These are phyloP conservation scores for Podospora pseudocomata DNA, from an alignment of 495 filamentous ascomycete genomes.

Conservation along the genomic window DNA sequence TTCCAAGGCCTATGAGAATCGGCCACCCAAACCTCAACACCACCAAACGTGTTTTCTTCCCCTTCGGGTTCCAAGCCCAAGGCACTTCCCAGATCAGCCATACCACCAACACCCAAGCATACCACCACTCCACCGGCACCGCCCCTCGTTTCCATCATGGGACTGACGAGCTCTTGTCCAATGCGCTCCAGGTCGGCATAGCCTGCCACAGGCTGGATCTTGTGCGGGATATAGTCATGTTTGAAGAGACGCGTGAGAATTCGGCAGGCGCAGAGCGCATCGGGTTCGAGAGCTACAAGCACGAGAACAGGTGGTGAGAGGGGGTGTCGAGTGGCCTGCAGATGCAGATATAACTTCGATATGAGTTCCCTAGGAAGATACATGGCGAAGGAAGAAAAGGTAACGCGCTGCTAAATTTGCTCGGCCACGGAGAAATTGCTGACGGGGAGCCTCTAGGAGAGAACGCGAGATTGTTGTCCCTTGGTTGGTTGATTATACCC, in stretches of 20 bases:
- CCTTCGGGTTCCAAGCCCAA: conserved; percentile 62
- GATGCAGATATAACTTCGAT: conserved; percentile 83
- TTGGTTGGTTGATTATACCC: neutral
- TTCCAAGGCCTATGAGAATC: conserved; percentile 95
- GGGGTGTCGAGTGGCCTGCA: conserved; percentile 74
- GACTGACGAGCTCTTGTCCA: conserved; percentile 69
- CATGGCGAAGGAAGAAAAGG: conserved; percentile 51
- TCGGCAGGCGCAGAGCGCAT: conserved; percentile 91
- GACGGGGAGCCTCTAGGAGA: neutral
- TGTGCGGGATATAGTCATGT: conserved; percentile 97
- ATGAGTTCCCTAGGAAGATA: conserved; percentile 90
- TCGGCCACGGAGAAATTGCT: neutral
- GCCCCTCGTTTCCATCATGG: conserved; percentile 76
- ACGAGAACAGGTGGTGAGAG: conserved; percentile 88
- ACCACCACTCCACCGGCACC: conserved; percentile 83
- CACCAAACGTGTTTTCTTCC: conserved; percentile 57
- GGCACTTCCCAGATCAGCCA: conserved; percentile 76
- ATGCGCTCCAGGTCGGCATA: conserved; percentile 83
- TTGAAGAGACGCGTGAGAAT: conserved; percentile 88
- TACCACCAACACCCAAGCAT: conserved; percentile 86
- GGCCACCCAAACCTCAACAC: conserved; percentile 91
- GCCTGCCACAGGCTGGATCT: conserved; percentile 89
- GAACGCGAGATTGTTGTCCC: neutral
- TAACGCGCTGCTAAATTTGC: conserved; percentile 1
- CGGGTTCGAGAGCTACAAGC: conserved; percentile 88